Conservation (phyloP, 139 green algal genomes). For the Chlamydomonas asymmetrica region DNA sequence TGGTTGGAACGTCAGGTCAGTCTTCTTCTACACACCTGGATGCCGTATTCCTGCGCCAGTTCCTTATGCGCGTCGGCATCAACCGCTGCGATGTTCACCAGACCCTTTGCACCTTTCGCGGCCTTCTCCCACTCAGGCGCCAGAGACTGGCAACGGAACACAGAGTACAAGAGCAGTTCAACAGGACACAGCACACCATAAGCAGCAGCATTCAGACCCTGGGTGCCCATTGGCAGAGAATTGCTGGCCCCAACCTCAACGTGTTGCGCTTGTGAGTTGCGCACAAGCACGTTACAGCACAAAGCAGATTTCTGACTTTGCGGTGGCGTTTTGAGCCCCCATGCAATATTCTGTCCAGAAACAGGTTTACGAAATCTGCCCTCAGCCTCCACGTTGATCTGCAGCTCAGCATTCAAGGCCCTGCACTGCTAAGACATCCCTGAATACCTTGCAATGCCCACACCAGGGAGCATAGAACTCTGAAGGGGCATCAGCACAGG, state of each 20-base stretch:
- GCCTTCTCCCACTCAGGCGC: conserved; percentile 57
- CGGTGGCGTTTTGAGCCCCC: neutral
- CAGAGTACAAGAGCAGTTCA: neutral
- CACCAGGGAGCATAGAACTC: conserved; percentile 73
- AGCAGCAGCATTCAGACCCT: neutral
- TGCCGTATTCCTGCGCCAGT: conserved; percentile 57
- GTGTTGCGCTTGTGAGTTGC: too few species aligned
- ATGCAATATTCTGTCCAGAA: conserved; percentile 12
- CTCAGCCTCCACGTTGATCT: neutral
- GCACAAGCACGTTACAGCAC: neutral
- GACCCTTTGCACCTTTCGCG: conserved; percentile 68
- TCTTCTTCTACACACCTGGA: conserved; percentile 63
- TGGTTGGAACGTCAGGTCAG: too few species aligned
- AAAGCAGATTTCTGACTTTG: neutral
- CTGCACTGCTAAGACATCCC: too few species aligned
- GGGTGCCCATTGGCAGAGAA: neutral
- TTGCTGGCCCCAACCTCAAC: too few species aligned
- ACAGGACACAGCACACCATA: neutral
- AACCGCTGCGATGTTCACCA: conserved; percentile 72
- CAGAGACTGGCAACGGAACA: conserved; percentile 24
- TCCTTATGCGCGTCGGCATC: conserved; percentile 67
- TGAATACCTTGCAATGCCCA: conserved; percentile 63
- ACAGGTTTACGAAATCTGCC: neutral
- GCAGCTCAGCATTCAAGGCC: neutral
- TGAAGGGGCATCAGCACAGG: neutral